Conservation (phyloP, 768 basidiomycete species). For the Lactarius deliciosus region DNA sequence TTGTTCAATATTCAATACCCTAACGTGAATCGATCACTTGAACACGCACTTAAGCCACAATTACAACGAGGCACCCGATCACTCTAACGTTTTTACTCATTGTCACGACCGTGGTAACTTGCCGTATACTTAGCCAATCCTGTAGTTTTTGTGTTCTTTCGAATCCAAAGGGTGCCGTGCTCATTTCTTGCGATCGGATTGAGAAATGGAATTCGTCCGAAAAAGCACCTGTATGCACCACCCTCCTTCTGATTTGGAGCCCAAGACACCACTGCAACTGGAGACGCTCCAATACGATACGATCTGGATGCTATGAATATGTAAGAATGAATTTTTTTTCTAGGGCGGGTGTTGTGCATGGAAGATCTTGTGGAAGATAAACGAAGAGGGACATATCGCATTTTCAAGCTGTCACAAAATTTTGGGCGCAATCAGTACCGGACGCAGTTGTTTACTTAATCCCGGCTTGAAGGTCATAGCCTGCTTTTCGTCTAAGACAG, state of each 20-base stretch:
- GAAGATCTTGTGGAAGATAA: too few species aligned
- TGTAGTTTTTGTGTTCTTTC: conserved; percentile 86
- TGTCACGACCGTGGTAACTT: conserved; percentile 18
- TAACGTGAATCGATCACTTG: conserved; percentile 15
- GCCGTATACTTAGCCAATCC: conserved; percentile 65
- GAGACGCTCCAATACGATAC: conserved; percentile 96
- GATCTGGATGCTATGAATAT: conserved; percentile 57
- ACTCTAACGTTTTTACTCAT: conserved; percentile 26
- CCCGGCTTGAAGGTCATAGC: conserved; percentile 84
- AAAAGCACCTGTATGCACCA: conserved; percentile 83
- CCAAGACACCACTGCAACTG: conserved; percentile 80
- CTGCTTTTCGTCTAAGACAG: conserved; percentile 42
- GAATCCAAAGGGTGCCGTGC: conserved; percentile 84
- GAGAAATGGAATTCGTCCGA: conserved; percentile 98
- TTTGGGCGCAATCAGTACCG: conserved; percentile 93
- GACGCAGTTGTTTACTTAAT: conserved; percentile 83
- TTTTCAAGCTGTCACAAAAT: conserved; percentile 94
- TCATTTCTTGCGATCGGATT: conserved; percentile 97
- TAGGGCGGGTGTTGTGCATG: conserved; percentile 97
- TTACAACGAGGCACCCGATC: conserved; percentile 90
- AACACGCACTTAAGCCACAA: conserved; percentile 82
- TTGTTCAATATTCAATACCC: conserved; percentile 29
- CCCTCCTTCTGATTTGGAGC: conserved; percentile 21
- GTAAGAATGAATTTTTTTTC: conserved; percentile 20
- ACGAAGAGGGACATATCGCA: conserved; percentile 74